These are phyloP conservation scores for Tephrocybe sp. DNA, from an alignment of 768 basidiomycete genomes.

Conservation along the genomic window DNA sequence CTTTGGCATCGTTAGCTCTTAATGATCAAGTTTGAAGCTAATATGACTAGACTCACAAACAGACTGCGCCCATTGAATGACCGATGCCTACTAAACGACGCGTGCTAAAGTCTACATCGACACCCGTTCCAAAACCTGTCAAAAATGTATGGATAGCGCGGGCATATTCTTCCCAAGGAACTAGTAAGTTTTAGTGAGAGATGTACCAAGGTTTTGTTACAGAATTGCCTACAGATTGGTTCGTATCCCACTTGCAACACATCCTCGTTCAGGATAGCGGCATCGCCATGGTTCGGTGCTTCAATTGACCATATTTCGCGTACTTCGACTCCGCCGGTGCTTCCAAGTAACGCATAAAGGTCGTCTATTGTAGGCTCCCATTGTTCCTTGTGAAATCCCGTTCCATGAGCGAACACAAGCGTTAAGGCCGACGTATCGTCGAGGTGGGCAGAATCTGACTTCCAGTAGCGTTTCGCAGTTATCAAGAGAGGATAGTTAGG, in stretches of 20 bases:
- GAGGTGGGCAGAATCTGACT: constrained; percentile 28
- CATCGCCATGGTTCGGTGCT: constrained; percentile 56
- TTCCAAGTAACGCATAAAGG: constrained; percentile 30
- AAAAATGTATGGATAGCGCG: constrained; percentile 48
- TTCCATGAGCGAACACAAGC: constrained; percentile 52
- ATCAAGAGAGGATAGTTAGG: constrained; percentile 49
- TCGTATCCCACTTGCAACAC: constrained; percentile 40
- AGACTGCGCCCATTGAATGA: constrained; percentile 55
- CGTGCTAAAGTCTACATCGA: constrained; percentile 48
- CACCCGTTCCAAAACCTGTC: constrained; percentile 45
- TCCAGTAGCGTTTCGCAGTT: constrained; percentile 52
- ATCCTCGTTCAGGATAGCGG: constrained; percentile 47
- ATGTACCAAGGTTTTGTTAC: no score
- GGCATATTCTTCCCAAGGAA: constrained; percentile 55
- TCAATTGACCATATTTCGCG: constrained; percentile 54
- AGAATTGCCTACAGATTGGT: constrained; percentile 36
- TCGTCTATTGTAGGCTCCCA: constrained; percentile 59
- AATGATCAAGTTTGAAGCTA: background rate
- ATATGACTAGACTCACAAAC: constrained; percentile 35
- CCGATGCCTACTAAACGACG: constrained; percentile 51
- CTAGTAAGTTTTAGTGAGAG: constrained; percentile 32
- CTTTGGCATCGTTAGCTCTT: constrained; percentile 21
- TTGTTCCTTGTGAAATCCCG: constrained; percentile 58
- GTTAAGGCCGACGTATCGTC: constrained; percentile 42
- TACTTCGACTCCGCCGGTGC: constrained; percentile 29